Base-by-base conservation (phyloP, 1,139 yeast genomes). In the Saccharomyces pastorianus region DNA sequence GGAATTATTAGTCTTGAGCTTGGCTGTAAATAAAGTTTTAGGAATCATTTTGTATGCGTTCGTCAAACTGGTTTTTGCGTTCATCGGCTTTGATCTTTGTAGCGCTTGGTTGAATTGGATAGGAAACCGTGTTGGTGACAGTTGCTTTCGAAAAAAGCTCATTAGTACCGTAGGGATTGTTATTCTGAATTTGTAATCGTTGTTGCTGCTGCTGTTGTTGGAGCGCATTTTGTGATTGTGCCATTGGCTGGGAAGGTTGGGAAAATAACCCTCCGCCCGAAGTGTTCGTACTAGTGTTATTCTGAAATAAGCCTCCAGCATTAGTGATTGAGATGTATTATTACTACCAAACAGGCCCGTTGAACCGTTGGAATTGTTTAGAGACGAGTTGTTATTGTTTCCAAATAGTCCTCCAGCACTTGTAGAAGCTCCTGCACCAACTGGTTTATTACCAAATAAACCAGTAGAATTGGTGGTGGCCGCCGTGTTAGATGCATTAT, bases 141-240 rank as follows among this genome's bases (percentile, higher is more conserved):
- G 60, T 58, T 17, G 64, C 62, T 48, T 66, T 66, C 31, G 76
- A 75, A 71, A 81, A 85, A 52, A 84, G 73, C 4, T 88, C 88
- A 65, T 83, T 84, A 59, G 76, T 76, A 2, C 93, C 91, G 67
- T 84, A 86, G 47, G 95, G 93, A 66, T 86, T 86, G 58, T 74
- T 42, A 51, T 56, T 50, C 54, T 62, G 53, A 56, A 61, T 61
- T 44, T 58, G 62, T 51, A 62, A 68, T 34, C 59, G 61, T 42
- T 62, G 64, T 44, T 58, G 28, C 28, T 26, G 32, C 4, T 53
- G 53, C 7, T 53, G 56, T 25, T 55, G 59, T 46, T 55, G 55
- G 14, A 23, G 60, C 44, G 47, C 58, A 28, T 49, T 50, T 31
- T 29, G 56, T 13, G 48, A 54, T 38, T 53, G 59, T 31, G 54